Conservation (phyloP, 345 rosid species). For the Anacardium occidentale region DNA sequence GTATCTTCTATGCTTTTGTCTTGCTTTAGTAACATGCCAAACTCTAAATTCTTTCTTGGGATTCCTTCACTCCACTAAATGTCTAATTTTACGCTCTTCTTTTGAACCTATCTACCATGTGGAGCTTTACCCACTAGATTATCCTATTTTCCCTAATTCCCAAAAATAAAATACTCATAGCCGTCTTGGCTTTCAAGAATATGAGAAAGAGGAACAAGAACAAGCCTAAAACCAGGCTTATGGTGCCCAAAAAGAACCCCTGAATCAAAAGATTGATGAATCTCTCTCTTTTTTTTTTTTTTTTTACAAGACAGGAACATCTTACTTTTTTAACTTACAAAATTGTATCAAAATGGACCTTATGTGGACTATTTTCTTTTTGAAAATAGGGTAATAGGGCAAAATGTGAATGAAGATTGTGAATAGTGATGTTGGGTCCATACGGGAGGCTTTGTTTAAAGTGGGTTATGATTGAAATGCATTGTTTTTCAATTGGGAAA, state of each 20-base stretch:
- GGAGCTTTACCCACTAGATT: constrained; percentile 18
- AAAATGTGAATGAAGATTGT: constrained; percentile 36
- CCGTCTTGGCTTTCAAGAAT: constrained; percentile 17
- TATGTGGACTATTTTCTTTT: too few species aligned
- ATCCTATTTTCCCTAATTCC: constrained; percentile 19
- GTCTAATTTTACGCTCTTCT: constrained; percentile 12
- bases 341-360: not conserved
- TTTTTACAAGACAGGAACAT: constrained; percentile 5
- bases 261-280: not conserved
- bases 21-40: constrained; percentile 85
- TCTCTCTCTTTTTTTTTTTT: not conserved
- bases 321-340: not conserved
- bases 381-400: not conserved
- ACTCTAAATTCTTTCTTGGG: constrained; percentile 69
- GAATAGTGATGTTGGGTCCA: constrained; percentile 61
- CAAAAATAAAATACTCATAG: constrained; percentile 30
- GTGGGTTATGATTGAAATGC: constrained; percentile 31
- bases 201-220: too few species aligned
- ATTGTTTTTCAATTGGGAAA: constrained; percentile 28
- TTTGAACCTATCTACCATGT: constrained; percentile 8
- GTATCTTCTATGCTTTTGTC: constrained; percentile 50
- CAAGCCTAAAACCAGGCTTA: constrained; percentile 7
- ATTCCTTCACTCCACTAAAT: constrained; percentile 48
- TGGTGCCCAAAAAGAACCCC: not conserved
- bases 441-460: constrained; percentile 56